Evolutionary conservation across 768 basidiomycete species (phyloP).

Genomic region (Termitomyces eurrhizus): DNA sequence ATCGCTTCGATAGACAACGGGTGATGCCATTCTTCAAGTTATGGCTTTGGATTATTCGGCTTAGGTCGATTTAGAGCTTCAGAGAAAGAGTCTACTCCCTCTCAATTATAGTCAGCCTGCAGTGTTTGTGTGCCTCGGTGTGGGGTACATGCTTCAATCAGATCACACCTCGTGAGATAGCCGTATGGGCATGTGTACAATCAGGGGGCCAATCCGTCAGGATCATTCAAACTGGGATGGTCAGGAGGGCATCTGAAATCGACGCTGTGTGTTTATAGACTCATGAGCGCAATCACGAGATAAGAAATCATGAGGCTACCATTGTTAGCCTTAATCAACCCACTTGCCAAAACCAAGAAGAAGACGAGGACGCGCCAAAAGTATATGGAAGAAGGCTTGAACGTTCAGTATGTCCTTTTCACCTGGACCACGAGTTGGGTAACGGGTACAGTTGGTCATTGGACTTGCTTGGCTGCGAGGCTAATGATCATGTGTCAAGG

Average conservation of each 20-base stretch:
- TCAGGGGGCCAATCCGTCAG: neutral
- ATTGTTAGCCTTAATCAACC: neutral
- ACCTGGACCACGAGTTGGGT: neutral
- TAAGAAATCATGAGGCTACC: neutral
- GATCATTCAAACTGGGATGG: neutral
- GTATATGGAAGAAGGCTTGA: neutral
- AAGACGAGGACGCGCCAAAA: neutral
- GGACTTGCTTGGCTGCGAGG: neutral
- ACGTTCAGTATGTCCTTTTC: neutral
- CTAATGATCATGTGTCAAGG: neutral
- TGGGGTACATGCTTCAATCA: neutral
- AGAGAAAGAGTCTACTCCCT: neutral
- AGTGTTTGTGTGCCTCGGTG: neutral
- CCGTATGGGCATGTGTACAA: neutral
- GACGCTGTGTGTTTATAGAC: too few relatives aligned
- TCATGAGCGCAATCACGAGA: neutral
- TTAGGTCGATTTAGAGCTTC: neutral
- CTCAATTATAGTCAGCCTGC: neutral
- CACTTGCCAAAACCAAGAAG: neutral
- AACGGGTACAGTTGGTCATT: conserved; percentile 1
- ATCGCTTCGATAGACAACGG: conserved; percentile 39
- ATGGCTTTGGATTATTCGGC: neutral
- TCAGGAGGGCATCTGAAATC: neutral
- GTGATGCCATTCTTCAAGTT: conserved; percentile 7
- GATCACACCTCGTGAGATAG: neutral